Conservation (phyloP, 2,329 filamentous ascomycete species). For the Penicillium vulpinum region DNA sequence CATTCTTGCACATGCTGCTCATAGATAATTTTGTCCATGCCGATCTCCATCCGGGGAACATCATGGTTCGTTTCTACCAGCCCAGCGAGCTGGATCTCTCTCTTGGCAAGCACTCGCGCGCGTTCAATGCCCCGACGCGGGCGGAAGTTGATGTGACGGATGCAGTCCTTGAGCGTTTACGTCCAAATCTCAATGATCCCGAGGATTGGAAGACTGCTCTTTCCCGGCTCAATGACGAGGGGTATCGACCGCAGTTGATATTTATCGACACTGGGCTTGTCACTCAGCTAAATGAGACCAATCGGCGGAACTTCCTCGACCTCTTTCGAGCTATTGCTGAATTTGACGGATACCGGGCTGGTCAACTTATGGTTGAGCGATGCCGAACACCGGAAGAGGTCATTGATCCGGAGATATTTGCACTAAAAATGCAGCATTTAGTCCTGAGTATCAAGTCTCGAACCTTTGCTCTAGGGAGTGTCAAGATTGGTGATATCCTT, state of each 20-base stretch:
- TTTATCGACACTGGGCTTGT: slow-evolving; percentile 97
- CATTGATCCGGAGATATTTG: slow-evolving; percentile 84
- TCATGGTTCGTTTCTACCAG: slow-evolving; percentile 98
- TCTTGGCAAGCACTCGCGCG: slow-evolving; percentile 48
- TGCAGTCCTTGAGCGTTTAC: slow-evolving; percentile 75
- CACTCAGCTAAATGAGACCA: slow-evolving; percentile 84
- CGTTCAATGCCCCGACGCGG: slow-evolving; percentile 46
- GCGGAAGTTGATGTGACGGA: slow-evolving; percentile 77
- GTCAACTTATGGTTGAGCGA: slow-evolving; percentile 91
- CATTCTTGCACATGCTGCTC: slow-evolving; percentile 92
- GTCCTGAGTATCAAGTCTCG: slow-evolving; percentile 86
- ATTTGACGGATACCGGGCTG: slow-evolving; percentile 94
- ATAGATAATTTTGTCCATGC: slow-evolving; percentile 98
- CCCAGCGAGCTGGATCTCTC: slow-evolving; percentile 69
- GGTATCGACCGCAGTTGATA: slow-evolving; percentile 88
- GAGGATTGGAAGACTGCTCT: slow-evolving; percentile 74
- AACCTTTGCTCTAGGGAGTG: slow-evolving; percentile 87
- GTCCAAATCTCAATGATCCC: slow-evolving; percentile 68
- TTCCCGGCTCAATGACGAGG: slow-evolving; percentile 75
- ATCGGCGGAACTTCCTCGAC: slow-evolving; percentile 88
- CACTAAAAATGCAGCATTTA: slow-evolving; percentile 94
- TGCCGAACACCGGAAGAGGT: slow-evolving; percentile 91
- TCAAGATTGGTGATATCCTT: slow-evolving; percentile 94
- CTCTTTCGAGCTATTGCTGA: slow-evolving; percentile 95
- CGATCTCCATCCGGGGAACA: slow-evolving; percentile 94